Conservation (phyloP, 805 yeast genomes). For the Candida montana region DNA sequence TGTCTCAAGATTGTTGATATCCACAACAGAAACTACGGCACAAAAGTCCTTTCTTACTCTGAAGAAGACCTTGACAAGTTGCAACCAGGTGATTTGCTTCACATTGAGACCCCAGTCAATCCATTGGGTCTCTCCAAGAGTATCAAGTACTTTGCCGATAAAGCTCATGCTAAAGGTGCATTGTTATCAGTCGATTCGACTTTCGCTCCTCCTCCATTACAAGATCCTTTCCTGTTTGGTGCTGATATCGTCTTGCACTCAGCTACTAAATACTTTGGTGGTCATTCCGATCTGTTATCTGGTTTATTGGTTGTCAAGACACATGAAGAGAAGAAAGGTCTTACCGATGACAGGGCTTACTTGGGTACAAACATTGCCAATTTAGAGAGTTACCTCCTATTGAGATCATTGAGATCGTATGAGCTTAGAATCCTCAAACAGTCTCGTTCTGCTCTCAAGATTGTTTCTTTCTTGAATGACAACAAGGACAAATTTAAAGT, state of each 20-base stretch:
- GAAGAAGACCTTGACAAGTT: conserved; percentile 44
- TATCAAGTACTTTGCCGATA: conserved; percentile 54
- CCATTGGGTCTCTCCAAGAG: conserved; percentile 71
- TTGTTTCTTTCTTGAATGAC: conserved; percentile 55
- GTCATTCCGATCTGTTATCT: conserved; percentile 88
- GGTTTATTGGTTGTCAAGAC: conserved; percentile 73
- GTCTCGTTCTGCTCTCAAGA: conserved; percentile 50
- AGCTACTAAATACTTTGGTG: conserved; percentile 90
- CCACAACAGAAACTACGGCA: conserved; percentile 53
- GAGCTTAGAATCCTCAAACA: conserved; percentile 69
- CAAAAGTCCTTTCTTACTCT: conserved; percentile 41
- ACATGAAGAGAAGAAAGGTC: conserved; percentile 34
- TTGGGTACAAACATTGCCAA: conserved; percentile 79
- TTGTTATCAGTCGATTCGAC: conserved; percentile 73
- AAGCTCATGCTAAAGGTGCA: conserved; percentile 78
- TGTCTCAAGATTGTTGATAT: conserved; percentile 65
- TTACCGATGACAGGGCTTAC: conserved; percentile 58
- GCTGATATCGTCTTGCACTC: conserved; percentile 91
- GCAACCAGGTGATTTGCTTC: conserved; percentile 67
- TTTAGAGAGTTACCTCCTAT: conserved; percentile 65
- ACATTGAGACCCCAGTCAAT: conserved; percentile 83
- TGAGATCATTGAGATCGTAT: conserved; percentile 78
- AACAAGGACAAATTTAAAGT: conserved; percentile 44
- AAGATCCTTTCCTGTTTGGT: conserved; percentile 74
- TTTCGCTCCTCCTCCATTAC: conserved; percentile 90